Conservation (phyloP, 2,329 filamentous ascomycete species). For the Tolypocladium endophyticum region DNA sequence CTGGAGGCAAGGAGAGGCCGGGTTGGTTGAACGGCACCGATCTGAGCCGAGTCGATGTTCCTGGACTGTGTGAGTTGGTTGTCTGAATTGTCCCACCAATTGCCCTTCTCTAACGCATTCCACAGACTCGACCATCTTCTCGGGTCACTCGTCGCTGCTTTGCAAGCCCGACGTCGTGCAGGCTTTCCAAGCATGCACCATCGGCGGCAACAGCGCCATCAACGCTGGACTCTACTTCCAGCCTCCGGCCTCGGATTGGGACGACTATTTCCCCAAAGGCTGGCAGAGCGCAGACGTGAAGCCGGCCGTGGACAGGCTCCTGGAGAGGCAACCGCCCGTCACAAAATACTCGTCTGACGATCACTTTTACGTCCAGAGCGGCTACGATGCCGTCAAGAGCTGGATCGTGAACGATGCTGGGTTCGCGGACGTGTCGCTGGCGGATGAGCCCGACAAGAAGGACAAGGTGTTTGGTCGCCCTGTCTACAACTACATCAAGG, state of each 20-base stretch:
- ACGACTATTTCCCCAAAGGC: slow-evolving; percentile 34
- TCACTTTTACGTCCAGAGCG: slow-evolving; percentile 34
- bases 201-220: slow-evolving; percentile 41
- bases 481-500: slow-evolving; percentile 35
- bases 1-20: slow-evolving; percentile 34
- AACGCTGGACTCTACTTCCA: slow-evolving; percentile 44
- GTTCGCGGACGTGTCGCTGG: slow-evolving; percentile 35
- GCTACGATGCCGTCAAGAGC: slow-evolving; percentile 32
- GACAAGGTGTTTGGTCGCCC: slow-evolving; percentile 36
- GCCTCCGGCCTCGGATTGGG: slow-evolving; percentile 41
- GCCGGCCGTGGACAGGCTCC: slow-evolving; percentile 32
- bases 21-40: slow-evolving; percentile 35
- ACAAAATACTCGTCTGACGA: slow-evolving; percentile 32
- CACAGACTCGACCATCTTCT: slow-evolving; percentile 37
- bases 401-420: slow-evolving; percentile 40
- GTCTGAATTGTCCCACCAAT: neutral
- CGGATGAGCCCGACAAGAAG: slow-evolving; percentile 33
- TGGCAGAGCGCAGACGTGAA: slow-evolving; percentile 41
- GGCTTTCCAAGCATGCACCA: slow-evolving; percentile 36
- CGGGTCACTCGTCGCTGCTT: slow-evolving; percentile 24
- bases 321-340: slow-evolving; percentile 30
- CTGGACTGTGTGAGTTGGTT: slow-evolving; percentile 31
- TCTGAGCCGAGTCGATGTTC: slow-evolving; percentile 41
- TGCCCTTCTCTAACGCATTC: neutral
- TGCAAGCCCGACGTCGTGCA: slow-evolving; percentile 28